Base-by-base conservation (phyloP, 192 early-diverging fungal genomes). In the Spinellus fusiger region DNA sequence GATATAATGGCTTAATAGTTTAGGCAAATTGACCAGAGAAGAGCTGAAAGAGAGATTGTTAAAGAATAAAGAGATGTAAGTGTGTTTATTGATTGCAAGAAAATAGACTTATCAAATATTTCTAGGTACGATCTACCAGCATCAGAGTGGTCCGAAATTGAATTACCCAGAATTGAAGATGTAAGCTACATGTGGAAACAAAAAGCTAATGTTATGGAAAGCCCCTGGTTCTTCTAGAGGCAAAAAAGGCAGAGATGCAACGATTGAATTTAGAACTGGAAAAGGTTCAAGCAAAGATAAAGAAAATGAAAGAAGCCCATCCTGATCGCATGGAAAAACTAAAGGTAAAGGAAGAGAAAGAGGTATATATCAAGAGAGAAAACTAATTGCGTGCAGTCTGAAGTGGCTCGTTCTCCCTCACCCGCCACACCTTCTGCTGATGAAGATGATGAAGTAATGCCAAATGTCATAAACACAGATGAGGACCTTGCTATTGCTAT, bases 51-150 rank as follows among this genome's bases (percentile, higher is more conserved):
- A 69, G 46, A 72, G 86, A 60, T 71, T 90, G 32, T 63, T 80
- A 40, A 78, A 85, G 69, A 92, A 94, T 74, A 89, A 83, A 60
- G 85, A 85, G 64, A 73, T 69, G 85, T 93, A 84, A 66, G 75
- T 13, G 9, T n/a, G n/a, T n/a, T n/a, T n/a, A n/a, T n/a, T n/a
- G n/a, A n/a, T n/a, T n/a, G n/a, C n/a, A n/a, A n/a, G n/a, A n/a
- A n/a, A n/a, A n/a, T n/a, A n/a, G n/a, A n/a, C n/a, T n/a, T n/a
- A n/a, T n/a, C n/a, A n/a, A n/a, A n/a, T n/a, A n/a, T n/a, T n/a
- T n/a, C n/a, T n/a, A 87, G 85, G 62, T 88, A 83, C 68, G 89
- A 93, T 58, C 70, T 92, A 0, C 62, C 84, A 0, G 77, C 85
- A 47, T 73, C 78, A 28, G 88, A 77, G 32, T 95, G 91, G 90